These are phyloP conservation scores for Dioscorea cayenensis DNA, from an alignment of 116 monocot species.

Conservation along the genomic window DNA sequence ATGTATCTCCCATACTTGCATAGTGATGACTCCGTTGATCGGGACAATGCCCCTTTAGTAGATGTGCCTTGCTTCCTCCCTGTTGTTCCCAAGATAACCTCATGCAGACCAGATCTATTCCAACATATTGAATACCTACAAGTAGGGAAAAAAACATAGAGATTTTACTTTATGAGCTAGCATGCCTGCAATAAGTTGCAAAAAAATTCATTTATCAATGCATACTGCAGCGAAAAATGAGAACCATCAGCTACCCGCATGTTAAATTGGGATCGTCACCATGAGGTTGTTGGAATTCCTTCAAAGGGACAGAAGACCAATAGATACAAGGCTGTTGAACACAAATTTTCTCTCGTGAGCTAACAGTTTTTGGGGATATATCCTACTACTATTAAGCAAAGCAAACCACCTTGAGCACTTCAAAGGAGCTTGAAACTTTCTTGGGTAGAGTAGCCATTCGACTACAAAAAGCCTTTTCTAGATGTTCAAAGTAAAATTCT, in stretches of 20 bases:
- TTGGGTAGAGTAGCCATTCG: slow-evolving; percentile 30
- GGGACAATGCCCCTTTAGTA: slow-evolving; percentile 58
- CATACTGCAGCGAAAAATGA: slow-evolving; percentile 9
- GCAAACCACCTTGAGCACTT: slow-evolving; percentile 40
- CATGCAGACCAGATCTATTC: slow-evolving; percentile 83
- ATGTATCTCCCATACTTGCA: slow-evolving; percentile 62
- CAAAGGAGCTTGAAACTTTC: slow-evolving; percentile 28
- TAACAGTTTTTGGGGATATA: background rate
- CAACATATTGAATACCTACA: slow-evolving; percentile 85
- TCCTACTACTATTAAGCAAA: slow-evolving; percentile 7
- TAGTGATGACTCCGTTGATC: slow-evolving; percentile 71
- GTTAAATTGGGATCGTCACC: slow-evolving; percentile 44
- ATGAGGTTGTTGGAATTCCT: slow-evolving; percentile 50
- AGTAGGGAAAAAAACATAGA: background rate
- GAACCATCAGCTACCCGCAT: slow-evolving; percentile 67
- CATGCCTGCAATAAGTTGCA: background rate
- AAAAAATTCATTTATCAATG: background rate
- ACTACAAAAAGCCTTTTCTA: slow-evolving; percentile 38
- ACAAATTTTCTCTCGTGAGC: background rate
- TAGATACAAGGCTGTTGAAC: slow-evolving; percentile 34
- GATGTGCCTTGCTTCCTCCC: slow-evolving; percentile 96
- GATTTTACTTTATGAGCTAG: background rate
- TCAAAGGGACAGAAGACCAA: slow-evolving; percentile 52
- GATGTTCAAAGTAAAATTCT: slow-evolving; percentile 21
- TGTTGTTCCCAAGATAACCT: slow-evolving; percentile 84